Evolutionary conservation across 2,329 filamentous ascomycete species (phyloP).

Genomic region (Fusarium chaquense): DNA sequence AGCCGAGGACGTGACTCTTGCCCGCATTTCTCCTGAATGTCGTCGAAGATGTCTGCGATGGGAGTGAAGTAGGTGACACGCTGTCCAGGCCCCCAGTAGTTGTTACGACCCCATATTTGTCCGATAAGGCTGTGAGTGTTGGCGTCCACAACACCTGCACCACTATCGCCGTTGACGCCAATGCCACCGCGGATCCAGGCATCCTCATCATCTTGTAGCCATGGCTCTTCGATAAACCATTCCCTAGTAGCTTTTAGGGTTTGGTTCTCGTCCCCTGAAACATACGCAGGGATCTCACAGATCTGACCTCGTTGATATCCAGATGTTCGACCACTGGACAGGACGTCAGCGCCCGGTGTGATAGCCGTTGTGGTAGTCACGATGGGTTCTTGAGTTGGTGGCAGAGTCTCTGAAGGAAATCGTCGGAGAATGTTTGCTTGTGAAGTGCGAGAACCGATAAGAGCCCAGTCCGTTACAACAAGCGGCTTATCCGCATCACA

Average conservation of each 20-base stretch:
- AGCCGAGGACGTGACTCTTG: conserved; percentile 55
- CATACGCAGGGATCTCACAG: conserved; percentile 59
- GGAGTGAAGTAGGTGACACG: conserved; percentile 59
- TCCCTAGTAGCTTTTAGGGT: conserved; percentile 59
- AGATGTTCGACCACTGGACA: conserved; percentile 59
- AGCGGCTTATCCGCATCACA: conserved; percentile 55
- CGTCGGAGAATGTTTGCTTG: conserved; percentile 58
- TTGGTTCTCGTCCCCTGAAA: conserved; percentile 55
- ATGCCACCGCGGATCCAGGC: conserved; percentile 61
- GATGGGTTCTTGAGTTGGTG: conserved; percentile 49
- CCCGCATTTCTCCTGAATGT: conserved; percentile 59
- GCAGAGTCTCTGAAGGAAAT: conserved; percentile 54
- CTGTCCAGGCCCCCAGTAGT: conserved; percentile 57
- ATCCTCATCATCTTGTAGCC: conserved; percentile 55
- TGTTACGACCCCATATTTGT: conserved; percentile 60
- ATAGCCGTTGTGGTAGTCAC: conserved; percentile 51
- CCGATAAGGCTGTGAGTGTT: conserved; percentile 55
- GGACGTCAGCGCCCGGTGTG: conserved; percentile 52
- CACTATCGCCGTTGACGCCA: conserved; percentile 59
- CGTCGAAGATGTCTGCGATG: conserved; percentile 59
- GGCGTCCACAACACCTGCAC: conserved; percentile 58
- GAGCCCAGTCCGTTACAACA: conserved; percentile 59
- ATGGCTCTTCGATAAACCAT: conserved; percentile 60
- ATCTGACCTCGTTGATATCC: conserved; percentile 58
- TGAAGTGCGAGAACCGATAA: conserved; percentile 52